These are phyloP conservation scores for Yamadazyma triangularis DNA, from an alignment of 1,139 yeast genomes.

Conservation along the genomic window DNA sequence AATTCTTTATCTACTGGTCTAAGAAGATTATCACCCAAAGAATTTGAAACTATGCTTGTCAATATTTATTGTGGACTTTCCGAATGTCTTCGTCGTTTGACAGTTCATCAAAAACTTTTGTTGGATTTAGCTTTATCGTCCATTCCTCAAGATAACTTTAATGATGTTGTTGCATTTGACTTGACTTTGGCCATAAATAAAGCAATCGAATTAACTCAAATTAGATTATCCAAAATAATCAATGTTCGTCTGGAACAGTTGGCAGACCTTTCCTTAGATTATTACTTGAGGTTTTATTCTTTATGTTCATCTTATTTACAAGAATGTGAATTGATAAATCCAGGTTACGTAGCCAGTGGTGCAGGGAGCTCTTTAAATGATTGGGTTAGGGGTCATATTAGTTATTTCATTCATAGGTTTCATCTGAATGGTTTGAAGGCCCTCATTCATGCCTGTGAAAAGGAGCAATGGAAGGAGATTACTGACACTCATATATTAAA, in stretches of 20 bases:
- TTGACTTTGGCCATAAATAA: slow-evolving; percentile 56
- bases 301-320: slow-evolving; percentile 65
- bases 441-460: slow-evolving; percentile 51
- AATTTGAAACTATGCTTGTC: slow-evolving; percentile 68
- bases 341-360: slow-evolving; percentile 57
- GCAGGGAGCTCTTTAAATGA: slow-evolving; percentile 53
- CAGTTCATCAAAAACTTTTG: slow-evolving; percentile 73
- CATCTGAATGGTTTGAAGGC: slow-evolving; percentile 48
- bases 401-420: slow-evolving; percentile 52
- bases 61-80: slow-evolving; percentile 61
- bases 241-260: slow-evolving; percentile 74
- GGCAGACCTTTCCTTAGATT: slow-evolving; percentile 48
- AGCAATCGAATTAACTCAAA: slow-evolving; percentile 70
- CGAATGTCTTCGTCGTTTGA: slow-evolving; percentile 68
- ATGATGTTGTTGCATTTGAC: slow-evolving; percentile 56
- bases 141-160: slow-evolving; percentile 28
- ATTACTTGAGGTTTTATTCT: slow-evolving; percentile 63
- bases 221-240: slow-evolving; percentile 72
- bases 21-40: slow-evolving; percentile 63
- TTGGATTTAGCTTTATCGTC: slow-evolving; percentile 68
- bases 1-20: slow-evolving; percentile 44
- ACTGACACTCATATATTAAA: slow-evolving; percentile 22
- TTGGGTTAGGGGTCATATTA: slow-evolving; percentile 63
- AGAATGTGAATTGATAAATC: slow-evolving; percentile 84
- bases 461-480: slow-evolving; percentile 78